Base-by-base conservation (phyloP, 129 eudicot genomes). In the Cynara cardunculus region DNA sequence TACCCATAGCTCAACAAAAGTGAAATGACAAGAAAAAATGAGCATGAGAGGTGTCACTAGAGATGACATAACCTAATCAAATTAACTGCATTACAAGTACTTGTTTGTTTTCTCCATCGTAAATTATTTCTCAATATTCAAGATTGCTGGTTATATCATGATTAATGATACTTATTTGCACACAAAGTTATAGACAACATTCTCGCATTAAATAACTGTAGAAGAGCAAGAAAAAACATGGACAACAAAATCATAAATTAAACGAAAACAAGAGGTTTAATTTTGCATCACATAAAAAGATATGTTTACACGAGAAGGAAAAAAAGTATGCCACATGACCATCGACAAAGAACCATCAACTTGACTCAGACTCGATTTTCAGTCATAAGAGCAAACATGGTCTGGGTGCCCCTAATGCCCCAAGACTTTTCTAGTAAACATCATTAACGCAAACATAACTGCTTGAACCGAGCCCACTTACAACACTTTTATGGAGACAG, bases 401-500 rank as follows among this genome's bases (percentile, higher is more conserved):
- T 39, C 46, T 39, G 13, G 46, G 46, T 9, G 13, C 46, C 14
- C 12, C 46, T 9, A 56, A 32, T 80, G 34, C 28, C 81, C 41
- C 25, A 46, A 30, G 12, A 26, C 78, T 25, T 64, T 34, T 32
- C 22, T 37, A 73, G 21, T 24, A 21, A 39, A 26, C 41, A 49
- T 18, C 39, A 74, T 35, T 8, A 13, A 59, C 46, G 73, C 73
- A 41, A 28, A n/a, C 22, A 72, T 39, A 13, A 34, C 64, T 71
- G 49, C 82, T 25, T 26, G 26, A 72, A 62, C 84, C 24, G 25
- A 25, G 21, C 71, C 2, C 0, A 35, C 31, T 53, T 34, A 65
- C 64, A 35, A 35, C 81, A 65, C 21, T 39, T 35, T 34, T 31
- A 80, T 37, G 66, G 72, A 16, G 41, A 10, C 85, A 81, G 61